Evolutionary conservation across 805 yeast species (phyloP), one percentile per base, ranked within the genome.

Genomic region (Metschnikowia baotianmanensis): DNA sequence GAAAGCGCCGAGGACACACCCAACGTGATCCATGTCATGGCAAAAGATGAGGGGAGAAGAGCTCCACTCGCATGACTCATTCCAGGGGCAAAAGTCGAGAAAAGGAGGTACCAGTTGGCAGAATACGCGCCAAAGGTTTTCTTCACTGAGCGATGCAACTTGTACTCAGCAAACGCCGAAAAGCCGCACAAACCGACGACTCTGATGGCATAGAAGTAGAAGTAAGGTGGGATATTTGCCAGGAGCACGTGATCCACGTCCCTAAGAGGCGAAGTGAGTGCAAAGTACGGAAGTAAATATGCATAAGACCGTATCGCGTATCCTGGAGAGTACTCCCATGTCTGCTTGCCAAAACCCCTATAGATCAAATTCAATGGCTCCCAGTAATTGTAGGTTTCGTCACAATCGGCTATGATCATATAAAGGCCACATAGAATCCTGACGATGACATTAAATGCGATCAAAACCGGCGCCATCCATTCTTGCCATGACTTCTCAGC

Each of bases 291-390:
- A 6, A 80, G 46, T 20, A 90, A 64, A 52, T 84, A 89, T 2
- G 85, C 74, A 80, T 93, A 91, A 2, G 96, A 86, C 49, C 98
- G 66, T 40, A 90, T 86, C 13, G 96, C 87, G 55, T 77, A 87
- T 39, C 75, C 84, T 0, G 97, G 96, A 0, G 96, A 86, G 59
- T 90, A 91, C 57, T 90, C 97, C 97, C 97, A 90, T 0, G 97
- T 90, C 61, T 89, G 89, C 52, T 89, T 85, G 2, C 97, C 98
- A 59, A 88, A 87, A 2, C 83, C 84, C 49, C 96, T 74, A 1
- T 83, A 62, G 25, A 90, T 51, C 37, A 83, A 71, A 58, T 91
- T 90, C 43, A 91, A 67, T 1, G 98, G 96, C 50, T 91, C 98
- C 91, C 96, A 89, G 63, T 86, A 91, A 58, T 91, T 91, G 74